These are phyloP conservation scores for Pichia inconspicua DNA, from an alignment of 1,139 yeast genomes.

Conservation along the genomic window DNA sequence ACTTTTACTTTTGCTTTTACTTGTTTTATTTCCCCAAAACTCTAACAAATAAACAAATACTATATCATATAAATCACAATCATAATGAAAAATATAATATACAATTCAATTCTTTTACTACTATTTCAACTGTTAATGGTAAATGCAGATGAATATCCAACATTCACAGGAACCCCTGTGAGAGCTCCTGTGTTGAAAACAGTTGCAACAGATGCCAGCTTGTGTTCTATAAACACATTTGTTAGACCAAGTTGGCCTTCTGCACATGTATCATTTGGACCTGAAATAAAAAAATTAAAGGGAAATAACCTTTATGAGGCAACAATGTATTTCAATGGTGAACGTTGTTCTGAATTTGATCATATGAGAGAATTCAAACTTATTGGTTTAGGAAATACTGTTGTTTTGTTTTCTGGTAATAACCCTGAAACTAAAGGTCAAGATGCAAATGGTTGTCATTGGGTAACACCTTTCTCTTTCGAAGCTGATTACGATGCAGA, in stretches of 20 bases:
- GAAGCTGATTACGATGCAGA: constrained; percentile 12
- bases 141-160: neutral
- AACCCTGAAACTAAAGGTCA: constrained; percentile 11
- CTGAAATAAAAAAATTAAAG: constrained; percentile 18
- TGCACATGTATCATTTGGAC: constrained; percentile 19
- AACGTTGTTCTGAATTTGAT: constrained; percentile 16
- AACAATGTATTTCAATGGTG: constrained; percentile 24
- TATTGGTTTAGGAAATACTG: constrained; percentile 22
- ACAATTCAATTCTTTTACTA: neutral
- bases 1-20: no score
- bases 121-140: neutral
- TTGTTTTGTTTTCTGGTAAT: constrained; percentile 24
- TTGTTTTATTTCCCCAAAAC: neutral
- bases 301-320: constrained; percentile 20
- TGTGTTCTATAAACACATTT: constrained; percentile 5
- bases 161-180: neutral
- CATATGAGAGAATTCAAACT: constrained; percentile 25
- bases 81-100: neutral
- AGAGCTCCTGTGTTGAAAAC: neutral
- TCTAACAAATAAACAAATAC: neutral
- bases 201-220: constrained; percentile 1
- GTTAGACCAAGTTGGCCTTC: constrained; percentile 17
- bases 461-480: constrained; percentile 22
- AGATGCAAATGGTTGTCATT: constrained; percentile 21
- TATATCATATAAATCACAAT: neutral